These are phyloP conservation scores for Lindgomyces ingoldianus DNA, from an alignment of 495 filamentous ascomycete species.

Conservation along the genomic window DNA sequence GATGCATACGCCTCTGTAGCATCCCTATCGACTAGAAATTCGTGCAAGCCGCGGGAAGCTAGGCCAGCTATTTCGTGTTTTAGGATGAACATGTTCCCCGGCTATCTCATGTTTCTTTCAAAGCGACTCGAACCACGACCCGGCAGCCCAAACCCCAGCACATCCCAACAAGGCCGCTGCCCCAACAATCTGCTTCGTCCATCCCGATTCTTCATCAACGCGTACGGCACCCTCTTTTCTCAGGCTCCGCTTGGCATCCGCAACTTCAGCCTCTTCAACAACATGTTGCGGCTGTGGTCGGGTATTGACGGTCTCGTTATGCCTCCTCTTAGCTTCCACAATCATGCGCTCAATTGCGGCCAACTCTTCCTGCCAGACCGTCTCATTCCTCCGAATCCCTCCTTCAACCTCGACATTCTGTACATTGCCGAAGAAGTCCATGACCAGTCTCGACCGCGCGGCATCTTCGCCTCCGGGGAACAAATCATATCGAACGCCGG, in stretches of 20 bases:
- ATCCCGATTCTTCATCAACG: slow-evolving; percentile 65
- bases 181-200: slow-evolving; percentile 69
- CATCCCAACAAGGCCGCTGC: slow-evolving; percentile 65
- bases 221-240: slow-evolving; percentile 59
- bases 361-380: slow-evolving; percentile 37
- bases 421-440: slow-evolving; percentile 98
- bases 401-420: slow-evolving; percentile 90
- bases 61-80: too few species aligned
- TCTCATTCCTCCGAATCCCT: slow-evolving; percentile 25
- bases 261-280: slow-evolving; percentile 29
- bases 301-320: slow-evolving; percentile 31
- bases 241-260: slow-evolving; percentile 38
- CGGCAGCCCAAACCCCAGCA: slow-evolving; percentile 66
- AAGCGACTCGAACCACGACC: slow-evolving; percentile 48
- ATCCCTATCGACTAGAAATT: too few species aligned
- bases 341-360: slow-evolving; percentile 35
- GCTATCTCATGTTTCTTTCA: background rate
- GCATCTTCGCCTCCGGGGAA: slow-evolving; percentile 77
- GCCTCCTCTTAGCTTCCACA: slow-evolving; percentile 34
- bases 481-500: slow-evolving; percentile 91
- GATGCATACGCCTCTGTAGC: too few species aligned
- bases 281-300: slow-evolving; percentile 47
- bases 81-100: background rate
- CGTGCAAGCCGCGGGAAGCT: too few species aligned
- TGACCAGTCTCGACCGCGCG: slow-evolving; percentile 72